Conservation (phyloP, 306 rosid species). For the Echinosophora koreensis region DNA sequence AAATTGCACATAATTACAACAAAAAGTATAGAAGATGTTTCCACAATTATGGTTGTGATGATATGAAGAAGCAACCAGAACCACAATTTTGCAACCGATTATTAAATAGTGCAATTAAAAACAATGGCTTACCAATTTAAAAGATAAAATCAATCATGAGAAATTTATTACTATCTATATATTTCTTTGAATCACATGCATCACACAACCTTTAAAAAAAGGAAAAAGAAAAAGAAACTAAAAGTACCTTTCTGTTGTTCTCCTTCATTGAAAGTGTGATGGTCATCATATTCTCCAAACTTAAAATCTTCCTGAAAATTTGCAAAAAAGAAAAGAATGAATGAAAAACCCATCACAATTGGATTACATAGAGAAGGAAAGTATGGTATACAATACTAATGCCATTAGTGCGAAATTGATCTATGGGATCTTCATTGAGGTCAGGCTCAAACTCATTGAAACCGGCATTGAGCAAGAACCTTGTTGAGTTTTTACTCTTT, state of each 20-base stretch:
- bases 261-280: constrained; percentile 83
- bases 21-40: too few species aligned
- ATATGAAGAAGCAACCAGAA: too few species aligned
- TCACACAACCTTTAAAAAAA: neutral
- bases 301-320: constrained; percentile 79
- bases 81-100: too few species aligned
- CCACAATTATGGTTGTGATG: too few species aligned
- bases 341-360: constrained; percentile 6
- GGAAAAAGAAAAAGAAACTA: neutral
- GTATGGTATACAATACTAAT: constrained; percentile 36
- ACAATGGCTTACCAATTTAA: neutral
- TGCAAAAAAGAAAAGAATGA: constrained; percentile 34
- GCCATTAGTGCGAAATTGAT: constrained; percentile 70
- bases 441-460: constrained; percentile 81
- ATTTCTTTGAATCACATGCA: neutral
- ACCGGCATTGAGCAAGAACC: constrained; percentile 64
- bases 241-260: constrained; percentile 60
- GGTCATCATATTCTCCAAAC: constrained; percentile 81
- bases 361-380: neutral
- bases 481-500: constrained; percentile 44
- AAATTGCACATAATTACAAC: too few species aligned
- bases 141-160: constrained; percentile 5
- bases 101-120: too few species aligned
- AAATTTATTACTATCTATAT: neutral
- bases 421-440: constrained; percentile 80